These are phyloP conservation scores for Penicillium silybi DNA, from an alignment of 495 filamentous ascomycete species.

Conservation along the genomic window DNA sequence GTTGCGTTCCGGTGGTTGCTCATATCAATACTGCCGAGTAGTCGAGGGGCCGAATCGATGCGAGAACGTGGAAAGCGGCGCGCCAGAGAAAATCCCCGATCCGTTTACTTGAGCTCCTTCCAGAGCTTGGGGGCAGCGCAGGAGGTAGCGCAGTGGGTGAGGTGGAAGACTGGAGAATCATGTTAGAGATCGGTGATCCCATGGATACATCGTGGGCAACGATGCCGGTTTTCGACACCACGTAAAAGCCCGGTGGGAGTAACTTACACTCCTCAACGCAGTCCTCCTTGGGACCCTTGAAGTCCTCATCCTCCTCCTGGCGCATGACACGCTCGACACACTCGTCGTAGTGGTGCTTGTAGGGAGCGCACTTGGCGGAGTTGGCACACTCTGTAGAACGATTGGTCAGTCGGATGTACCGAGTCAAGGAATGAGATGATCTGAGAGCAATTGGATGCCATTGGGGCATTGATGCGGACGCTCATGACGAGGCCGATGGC, in stretches of 20 bases:
- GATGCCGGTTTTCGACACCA: neutral
- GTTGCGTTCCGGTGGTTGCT: slow-evolving; percentile 1
- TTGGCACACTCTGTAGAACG: slow-evolving; percentile 71
- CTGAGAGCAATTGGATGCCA: slow-evolving; percentile 12
- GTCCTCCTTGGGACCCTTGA: slow-evolving; percentile 73
- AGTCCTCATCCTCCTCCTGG: slow-evolving; percentile 61
- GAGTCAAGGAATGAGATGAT: neutral
- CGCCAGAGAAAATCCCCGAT: slow-evolving; percentile 16
- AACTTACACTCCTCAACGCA: slow-evolving; percentile 98
- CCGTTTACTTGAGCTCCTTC: slow-evolving; percentile 75
- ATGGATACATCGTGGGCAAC: neutral
- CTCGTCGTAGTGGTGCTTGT: slow-evolving; percentile 97
- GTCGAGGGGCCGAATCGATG: slow-evolving; percentile 6
- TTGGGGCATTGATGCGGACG: slow-evolving; percentile 7
- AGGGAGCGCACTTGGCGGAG: slow-evolving; percentile 75
- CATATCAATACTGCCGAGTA: slow-evolving; percentile 8
- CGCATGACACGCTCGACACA: slow-evolving; percentile 89
- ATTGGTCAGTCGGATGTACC: slow-evolving; percentile 14
- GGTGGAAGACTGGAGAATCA: slow-evolving; percentile 81
- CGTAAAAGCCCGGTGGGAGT: neutral
- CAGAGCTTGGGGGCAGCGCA: slow-evolving; percentile 97
- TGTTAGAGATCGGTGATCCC: slow-evolving; percentile 6
- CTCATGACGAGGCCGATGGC: slow-evolving; percentile 2
- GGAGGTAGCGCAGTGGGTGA: slow-evolving; percentile 83
- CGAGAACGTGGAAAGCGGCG: slow-evolving; percentile 6